A percentile compares a stretch with the other conserved stretches of the same genome.
These are phyloP conservation scores for Andrographis paniculata DNA, from an alignment of 305 asterid genomes.

Conservation along the genomic window DNA sequence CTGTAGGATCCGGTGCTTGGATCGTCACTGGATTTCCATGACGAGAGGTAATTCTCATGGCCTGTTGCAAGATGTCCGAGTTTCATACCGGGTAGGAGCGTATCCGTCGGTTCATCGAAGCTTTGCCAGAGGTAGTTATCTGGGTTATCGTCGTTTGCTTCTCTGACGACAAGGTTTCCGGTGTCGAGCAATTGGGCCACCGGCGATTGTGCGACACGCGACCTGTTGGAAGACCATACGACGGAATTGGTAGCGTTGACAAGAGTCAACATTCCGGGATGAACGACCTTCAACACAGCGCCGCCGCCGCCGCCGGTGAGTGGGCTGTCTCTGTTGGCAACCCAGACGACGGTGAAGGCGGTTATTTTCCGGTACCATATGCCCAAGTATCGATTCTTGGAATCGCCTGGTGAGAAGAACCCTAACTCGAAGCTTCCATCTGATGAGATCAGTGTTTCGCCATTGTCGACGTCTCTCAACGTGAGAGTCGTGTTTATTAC, in stretches of 20 bases:
- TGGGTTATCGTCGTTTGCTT: conserved; percentile 11
- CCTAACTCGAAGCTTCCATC: too few species aligned
- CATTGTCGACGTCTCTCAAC: too few species aligned
- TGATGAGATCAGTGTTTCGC: too few species aligned
- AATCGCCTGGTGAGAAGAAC: too few species aligned
- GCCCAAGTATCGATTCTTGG: too few species aligned
- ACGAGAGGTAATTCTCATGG: conserved; percentile 10
- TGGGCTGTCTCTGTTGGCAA: too few species aligned
- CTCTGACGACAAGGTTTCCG: conserved; percentile 26
- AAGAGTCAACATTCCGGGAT: too few species aligned
- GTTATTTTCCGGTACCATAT: too few species aligned
- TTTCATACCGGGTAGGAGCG: conserved; percentile 24
- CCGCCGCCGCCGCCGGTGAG: too few species aligned
- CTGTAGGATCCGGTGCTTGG: conserved; percentile 22
- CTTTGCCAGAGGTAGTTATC: conserved; percentile 30
- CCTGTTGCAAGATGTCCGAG: conserved; percentile 27
- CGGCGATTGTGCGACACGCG: conserved; percentile 7
- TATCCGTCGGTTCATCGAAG: conserved; percentile 25
- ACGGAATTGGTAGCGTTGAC: neutral
- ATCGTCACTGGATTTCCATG: conserved; percentile 22
- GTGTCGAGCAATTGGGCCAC: conserved; percentile 23
- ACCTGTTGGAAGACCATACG: conserved; percentile 27
- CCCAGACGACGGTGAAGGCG: too few species aligned
- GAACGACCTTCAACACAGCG: too few species aligned
- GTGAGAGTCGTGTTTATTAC: too few species aligned